Evolutionary conservation across 208 protist genomes (phyloP).

Genomic region (Phytomonas sp.): DNA sequence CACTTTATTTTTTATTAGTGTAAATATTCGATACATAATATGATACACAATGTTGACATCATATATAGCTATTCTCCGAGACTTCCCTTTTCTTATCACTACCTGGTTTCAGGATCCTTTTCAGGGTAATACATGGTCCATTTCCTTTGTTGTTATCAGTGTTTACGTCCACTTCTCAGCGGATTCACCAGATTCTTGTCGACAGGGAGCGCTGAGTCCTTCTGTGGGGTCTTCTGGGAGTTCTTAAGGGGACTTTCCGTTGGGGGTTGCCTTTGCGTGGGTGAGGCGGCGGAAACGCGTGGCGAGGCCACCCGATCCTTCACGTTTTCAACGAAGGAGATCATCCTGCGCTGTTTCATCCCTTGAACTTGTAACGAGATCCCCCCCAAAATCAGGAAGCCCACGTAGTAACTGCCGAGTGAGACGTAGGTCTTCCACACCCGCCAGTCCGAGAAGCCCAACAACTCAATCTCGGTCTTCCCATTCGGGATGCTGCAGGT

Average conservation of each 20-base stretch:
- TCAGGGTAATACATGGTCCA: background rate
- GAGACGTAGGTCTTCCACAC: slow-evolving; percentile 61
- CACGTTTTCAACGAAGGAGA: slow-evolving; percentile 57
- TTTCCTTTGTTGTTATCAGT: background rate
- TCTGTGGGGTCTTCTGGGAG: slow-evolving; percentile 50
- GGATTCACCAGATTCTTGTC: background rate
- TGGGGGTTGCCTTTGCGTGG: slow-evolving; percentile 20
- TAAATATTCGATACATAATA: too few species aligned
- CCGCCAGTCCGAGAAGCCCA: slow-evolving; percentile 61
- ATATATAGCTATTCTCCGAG: too few species aligned
- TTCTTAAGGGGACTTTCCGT: slow-evolving; percentile 36
- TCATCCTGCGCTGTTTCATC: slow-evolving; percentile 35
- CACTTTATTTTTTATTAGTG: too few species aligned
- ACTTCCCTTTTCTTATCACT: too few species aligned
- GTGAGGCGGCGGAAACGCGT: slow-evolving; percentile 46
- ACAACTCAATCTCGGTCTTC: slow-evolving; percentile 34
- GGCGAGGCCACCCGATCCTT: slow-evolving; percentile 44
- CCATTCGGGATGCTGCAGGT: slow-evolving; percentile 48
- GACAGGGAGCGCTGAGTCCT: background rate
- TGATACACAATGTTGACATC: too few species aligned
- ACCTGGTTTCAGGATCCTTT: too few species aligned
- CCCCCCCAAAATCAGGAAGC: slow-evolving; percentile 39
- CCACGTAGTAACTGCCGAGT: slow-evolving; percentile 54
- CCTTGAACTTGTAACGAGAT: slow-evolving; percentile 58
- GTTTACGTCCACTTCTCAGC: background rate